These are phyloP conservation scores for Physaria fendleri DNA, from an alignment of 345 rosid genomes.

Conservation along the genomic window DNA sequence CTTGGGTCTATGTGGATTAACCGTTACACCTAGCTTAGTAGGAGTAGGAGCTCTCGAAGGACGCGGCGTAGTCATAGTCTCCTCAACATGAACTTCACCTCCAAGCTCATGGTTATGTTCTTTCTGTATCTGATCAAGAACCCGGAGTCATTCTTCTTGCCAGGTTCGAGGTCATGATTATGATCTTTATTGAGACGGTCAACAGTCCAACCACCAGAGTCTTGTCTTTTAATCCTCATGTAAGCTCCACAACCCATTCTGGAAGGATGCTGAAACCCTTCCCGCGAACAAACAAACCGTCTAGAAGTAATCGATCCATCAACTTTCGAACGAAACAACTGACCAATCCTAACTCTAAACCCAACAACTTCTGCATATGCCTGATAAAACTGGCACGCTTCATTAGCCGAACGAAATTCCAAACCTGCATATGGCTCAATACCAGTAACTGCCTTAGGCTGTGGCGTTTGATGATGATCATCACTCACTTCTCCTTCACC, in stretches of 20 bases:
- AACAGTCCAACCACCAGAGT: constrained; percentile 71
- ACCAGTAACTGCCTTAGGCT: constrained; percentile 21
- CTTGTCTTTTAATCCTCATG: constrained; percentile 89
- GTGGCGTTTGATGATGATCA: constrained; percentile 11
- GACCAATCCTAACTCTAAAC: constrained; percentile 82
- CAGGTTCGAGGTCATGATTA: constrained; percentile 83
- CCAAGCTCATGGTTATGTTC: no score
- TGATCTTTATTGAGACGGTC: constrained; percentile 75
- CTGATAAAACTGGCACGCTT: constrained; percentile 70
- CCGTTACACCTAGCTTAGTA: constrained; percentile 35
- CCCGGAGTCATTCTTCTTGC: no score
- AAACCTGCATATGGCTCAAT: constrained; percentile 59
- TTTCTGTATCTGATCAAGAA: no score
- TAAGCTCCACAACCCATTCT: constrained; percentile 90
- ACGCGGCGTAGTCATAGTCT: constrained; percentile 31
- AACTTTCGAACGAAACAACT: constrained; percentile 77
- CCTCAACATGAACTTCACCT: constrained; percentile 21
- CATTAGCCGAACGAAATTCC: constrained; percentile 68
- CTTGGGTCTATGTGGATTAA: constrained; percentile 39
- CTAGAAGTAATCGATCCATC: constrained; percentile 79
- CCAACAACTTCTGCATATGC: constrained; percentile 62
- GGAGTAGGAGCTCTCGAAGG: constrained; percentile 38
- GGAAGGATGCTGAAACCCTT: constrained; percentile 95
- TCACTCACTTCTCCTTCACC: constrained; percentile 32
- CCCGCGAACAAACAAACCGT: constrained; percentile 88